Evolutionary conservation across 106 monocot genomes (phyloP).

Genomic region (Hemerocallis citrina): DNA sequence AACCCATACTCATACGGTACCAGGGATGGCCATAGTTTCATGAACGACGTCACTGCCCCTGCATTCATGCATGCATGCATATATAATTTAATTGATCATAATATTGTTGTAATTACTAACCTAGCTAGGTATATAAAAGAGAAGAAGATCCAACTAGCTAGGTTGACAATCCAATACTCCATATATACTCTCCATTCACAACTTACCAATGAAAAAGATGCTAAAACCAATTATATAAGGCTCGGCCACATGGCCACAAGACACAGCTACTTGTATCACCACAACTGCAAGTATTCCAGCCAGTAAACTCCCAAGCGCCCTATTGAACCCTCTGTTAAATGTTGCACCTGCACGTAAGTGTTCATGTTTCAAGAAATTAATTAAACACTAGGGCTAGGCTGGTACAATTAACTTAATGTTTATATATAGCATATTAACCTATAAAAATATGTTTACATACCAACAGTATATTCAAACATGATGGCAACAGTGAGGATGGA

Average conservation of each 20-base stretch:
- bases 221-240: slow-evolving; percentile 64
- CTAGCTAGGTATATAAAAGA: not conserved
- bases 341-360: slow-evolving; percentile 43
- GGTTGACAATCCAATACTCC: not conserved
- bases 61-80: slow-evolving; percentile 4
- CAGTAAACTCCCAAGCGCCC: slow-evolving; percentile 63
- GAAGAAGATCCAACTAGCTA: too few species aligned
- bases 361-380: not conserved
- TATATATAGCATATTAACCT: not conserved
- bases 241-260: slow-evolving; percentile 40
- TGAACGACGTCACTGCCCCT: slow-evolving; percentile 63
- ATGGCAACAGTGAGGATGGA: slow-evolving; percentile 74
- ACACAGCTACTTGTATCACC: slow-evolving; percentile 54
- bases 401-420: too few species aligned
- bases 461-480: slow-evolving; percentile 82
- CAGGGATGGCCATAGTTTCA: slow-evolving; percentile 73
- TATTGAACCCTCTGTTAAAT: slow-evolving; percentile 67
- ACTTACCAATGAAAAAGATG: slow-evolving; percentile 77
- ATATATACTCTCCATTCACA: too few species aligned
- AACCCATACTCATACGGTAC: slow-evolving; percentile 72
- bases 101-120: not conserved
- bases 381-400: too few species aligned
- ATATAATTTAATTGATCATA: not conserved
- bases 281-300: slow-evolving; percentile 63
- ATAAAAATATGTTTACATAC: slow-evolving; percentile 23